Evolutionary conservation across 495 filamentous ascomycete genomes (phyloP).

Genomic region (Ascobolus immersus): DNA sequence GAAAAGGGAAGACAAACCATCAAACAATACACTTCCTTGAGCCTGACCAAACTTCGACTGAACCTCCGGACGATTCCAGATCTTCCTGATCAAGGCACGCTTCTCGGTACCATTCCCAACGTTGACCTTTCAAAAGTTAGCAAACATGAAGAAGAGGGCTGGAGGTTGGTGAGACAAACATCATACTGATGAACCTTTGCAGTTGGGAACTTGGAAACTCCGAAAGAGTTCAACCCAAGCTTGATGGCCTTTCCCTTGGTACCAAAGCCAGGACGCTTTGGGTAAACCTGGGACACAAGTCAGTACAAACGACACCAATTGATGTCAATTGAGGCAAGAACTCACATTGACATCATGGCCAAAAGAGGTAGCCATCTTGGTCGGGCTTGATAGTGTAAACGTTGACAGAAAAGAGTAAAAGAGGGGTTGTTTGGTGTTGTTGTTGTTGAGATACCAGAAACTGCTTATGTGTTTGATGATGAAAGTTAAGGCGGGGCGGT

Average conservation of each 20-base stretch:
- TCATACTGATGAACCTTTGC: conserved; percentile 56
- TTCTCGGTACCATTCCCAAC: conserved; percentile 36
- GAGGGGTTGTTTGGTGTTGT: no score
- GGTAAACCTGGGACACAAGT: no score
- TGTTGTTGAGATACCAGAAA: no score
- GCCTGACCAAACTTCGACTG: conserved; percentile 23
- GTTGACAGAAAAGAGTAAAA: no score
- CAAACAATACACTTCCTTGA: conserved; percentile 36
- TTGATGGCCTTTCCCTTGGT: conserved; percentile 29
- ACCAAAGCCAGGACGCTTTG: conserved; percentile 28
- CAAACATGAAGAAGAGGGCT: neutral
- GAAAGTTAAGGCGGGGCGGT: no score
- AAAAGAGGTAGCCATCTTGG: no score
- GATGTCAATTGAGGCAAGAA: no score
- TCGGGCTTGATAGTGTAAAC: no score
- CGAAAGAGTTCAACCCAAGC: conserved; percentile 49
- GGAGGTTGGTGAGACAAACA: conserved; percentile 27
- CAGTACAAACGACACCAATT: no score
- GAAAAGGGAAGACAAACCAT: conserved; percentile 23
- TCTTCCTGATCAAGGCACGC: conserved; percentile 36
- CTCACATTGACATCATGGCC: no score
- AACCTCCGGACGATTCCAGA: conserved; percentile 41
- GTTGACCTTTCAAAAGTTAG: conserved; percentile 24
- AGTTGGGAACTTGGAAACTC: conserved; percentile 28
- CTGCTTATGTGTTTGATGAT: no score